Evolutionary conservation across 2,329 filamentous ascomycete genomes (phyloP).

Genomic region (Triangularia setosa): DNA sequence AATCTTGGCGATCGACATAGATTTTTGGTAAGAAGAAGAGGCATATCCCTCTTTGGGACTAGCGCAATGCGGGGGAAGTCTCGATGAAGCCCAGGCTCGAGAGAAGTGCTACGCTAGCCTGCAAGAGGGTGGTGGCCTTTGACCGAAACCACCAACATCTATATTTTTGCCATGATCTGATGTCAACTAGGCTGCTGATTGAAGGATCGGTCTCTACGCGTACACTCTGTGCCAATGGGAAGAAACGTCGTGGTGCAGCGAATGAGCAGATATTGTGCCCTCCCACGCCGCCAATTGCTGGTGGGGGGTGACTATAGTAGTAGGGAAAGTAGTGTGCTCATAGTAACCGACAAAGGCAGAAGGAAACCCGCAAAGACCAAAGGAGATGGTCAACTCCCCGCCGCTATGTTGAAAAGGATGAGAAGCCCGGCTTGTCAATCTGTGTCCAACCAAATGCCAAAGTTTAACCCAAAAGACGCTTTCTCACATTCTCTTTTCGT

Average conservation of each 20-base stretch:
- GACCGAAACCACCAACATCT: neutral
- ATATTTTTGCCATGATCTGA: neutral
- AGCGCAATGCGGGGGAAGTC: neutral
- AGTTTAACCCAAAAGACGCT: neutral
- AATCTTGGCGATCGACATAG: neutral
- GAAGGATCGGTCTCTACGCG: neutral
- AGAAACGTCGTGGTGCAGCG: neutral
- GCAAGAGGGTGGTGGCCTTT: neutral
- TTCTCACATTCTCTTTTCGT: slow-evolving; percentile 16
- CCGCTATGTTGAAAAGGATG: neutral
- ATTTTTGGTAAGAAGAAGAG: neutral
- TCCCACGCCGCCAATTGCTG: neutral
- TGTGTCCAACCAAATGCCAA: neutral
- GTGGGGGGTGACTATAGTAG: neutral
- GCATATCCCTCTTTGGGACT: neutral
- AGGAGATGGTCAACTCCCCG: neutral
- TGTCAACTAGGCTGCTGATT: neutral
- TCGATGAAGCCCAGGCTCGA: neutral
- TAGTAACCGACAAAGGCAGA: neutral
- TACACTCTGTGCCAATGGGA: neutral
- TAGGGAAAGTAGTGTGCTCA: neutral
- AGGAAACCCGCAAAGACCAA: neutral
- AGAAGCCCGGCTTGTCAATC: neutral
- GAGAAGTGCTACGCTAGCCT: neutral
- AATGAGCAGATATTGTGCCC: neutral